Evolutionary conservation across 305 asterid species (phyloP).

Genomic region (Rubia occidens): DNA sequence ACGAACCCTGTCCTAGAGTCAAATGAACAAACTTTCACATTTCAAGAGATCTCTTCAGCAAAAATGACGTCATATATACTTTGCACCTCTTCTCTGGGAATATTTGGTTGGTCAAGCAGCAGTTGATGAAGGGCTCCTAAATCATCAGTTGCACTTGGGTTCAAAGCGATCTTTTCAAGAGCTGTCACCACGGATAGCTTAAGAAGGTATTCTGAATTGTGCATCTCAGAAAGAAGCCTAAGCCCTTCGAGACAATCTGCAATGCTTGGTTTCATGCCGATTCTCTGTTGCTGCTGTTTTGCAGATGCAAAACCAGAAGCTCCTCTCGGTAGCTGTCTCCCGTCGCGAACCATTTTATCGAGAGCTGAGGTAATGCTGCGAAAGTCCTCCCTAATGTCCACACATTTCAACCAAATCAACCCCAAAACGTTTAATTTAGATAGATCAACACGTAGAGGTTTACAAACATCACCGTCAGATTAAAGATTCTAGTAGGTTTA

Average conservation of each 20-base stretch:
- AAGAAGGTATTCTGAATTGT: slow-evolving; percentile 63
- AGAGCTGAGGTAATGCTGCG: slow-evolving; percentile 38
- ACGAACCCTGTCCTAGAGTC: too few species aligned
- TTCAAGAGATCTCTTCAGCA: slow-evolving; percentile 52
- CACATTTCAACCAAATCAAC: not conserved
- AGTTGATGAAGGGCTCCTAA: slow-evolving; percentile 52
- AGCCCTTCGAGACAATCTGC: slow-evolving; percentile 66
- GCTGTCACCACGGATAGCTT: slow-evolving; percentile 57
- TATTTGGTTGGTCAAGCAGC: slow-evolving; percentile 75
- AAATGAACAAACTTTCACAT: not conserved
- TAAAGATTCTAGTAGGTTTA: too few species aligned
- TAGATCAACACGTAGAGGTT: not conserved
- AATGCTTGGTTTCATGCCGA: slow-evolving; percentile 64
- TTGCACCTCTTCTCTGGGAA: slow-evolving; percentile 71
- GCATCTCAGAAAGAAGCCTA: slow-evolving; percentile 58
- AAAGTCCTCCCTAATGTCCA: slow-evolving; percentile 48
- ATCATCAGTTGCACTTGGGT: slow-evolving; percentile 45
- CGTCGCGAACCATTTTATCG: slow-evolving; percentile 56
- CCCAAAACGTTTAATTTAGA: not conserved
- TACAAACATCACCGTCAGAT: too few species aligned
- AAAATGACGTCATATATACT: slow-evolving; percentile 44
- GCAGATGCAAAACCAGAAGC: slow-evolving; percentile 34
- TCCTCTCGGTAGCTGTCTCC: slow-evolving; percentile 41
- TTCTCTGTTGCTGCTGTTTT: slow-evolving; percentile 51
- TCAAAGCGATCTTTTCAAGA: slow-evolving; percentile 45